A percentile compares a stretch with the other conserved stretches of the same genome.
Conservation (phyloP, 257 asterid species). For the Capsicum baccatum region DNA sequence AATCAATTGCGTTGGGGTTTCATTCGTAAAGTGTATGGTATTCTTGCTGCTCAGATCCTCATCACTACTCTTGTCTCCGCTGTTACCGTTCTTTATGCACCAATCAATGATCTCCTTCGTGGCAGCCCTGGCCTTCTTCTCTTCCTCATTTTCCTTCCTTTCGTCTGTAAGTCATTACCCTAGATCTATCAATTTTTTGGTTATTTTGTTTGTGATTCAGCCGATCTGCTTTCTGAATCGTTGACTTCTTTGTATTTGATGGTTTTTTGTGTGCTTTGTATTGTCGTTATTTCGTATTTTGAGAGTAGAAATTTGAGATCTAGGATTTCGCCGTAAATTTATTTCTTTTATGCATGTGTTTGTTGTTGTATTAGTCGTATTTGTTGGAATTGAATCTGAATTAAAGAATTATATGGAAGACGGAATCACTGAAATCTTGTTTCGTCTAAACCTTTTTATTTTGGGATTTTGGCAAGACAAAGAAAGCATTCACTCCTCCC, state of each 20-base stretch:
- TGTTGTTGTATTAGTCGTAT: too few species aligned
- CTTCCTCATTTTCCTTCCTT: slow-evolving; percentile 82
- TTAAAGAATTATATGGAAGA: too few species aligned
- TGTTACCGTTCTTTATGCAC: slow-evolving; percentile 69
- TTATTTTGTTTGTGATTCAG: too few species aligned
- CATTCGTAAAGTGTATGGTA: slow-evolving; percentile 93
- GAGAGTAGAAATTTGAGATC: background rate
- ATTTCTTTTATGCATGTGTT: background rate
- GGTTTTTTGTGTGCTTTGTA: background rate
- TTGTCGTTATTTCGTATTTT: background rate
- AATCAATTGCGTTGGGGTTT: slow-evolving; percentile 98
- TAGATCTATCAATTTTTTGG: background rate
- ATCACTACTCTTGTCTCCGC: slow-evolving; percentile 69
- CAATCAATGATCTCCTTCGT: slow-evolving; percentile 78
- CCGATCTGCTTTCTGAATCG: background rate
- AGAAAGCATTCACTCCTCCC: too few species aligned
- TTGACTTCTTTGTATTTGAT: background rate
- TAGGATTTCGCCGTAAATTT: background rate
- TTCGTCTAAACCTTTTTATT: too few species aligned
- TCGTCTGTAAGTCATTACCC: slow-evolving; percentile 61
- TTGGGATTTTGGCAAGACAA: too few species aligned
- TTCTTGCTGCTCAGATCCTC: slow-evolving; percentile 86
- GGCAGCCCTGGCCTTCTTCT: slow-evolving; percentile 72
- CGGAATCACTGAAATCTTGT: too few species aligned
- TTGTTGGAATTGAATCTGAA: too few species aligned